phyloP scores from a whole-genome alignment of 257 asterid genomes.

The Oldenlandia corymbosa region DNA sequence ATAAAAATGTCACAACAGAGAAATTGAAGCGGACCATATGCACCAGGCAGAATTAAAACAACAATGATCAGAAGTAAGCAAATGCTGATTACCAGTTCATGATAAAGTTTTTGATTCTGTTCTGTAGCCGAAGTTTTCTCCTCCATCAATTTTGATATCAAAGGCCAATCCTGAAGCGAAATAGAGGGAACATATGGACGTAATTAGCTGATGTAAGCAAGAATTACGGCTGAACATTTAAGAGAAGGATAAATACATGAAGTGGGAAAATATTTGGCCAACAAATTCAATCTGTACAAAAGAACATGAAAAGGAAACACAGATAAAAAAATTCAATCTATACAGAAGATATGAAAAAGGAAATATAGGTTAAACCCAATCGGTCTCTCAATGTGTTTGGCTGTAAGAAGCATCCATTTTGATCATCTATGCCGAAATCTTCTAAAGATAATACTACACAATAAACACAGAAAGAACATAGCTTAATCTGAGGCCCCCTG shows the following conservation, averaged over 20 bases:
- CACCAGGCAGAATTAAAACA: background rate
- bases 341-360: background rate
- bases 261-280: background rate
- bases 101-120: slow-evolving; percentile 53
- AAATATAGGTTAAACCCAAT: background rate
- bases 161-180: slow-evolving; percentile 40
- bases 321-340: background rate
- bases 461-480: background rate
- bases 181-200: slow-evolving; percentile 12
- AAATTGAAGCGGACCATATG: background rate
- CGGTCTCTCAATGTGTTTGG: background rate
- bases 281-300: background rate
- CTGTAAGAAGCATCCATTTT: background rate
- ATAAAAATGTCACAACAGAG: background rate
- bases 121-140: slow-evolving; percentile 56
- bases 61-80: background rate
- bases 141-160: slow-evolving; percentile 52
- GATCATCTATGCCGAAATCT: background rate
- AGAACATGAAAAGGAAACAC: background rate
- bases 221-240: background rate
- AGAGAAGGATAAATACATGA: background rate
- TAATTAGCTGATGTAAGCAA: slow-evolving; percentile 1
- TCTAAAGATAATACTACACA: background rate
- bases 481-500: background rate
- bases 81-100: slow-evolving; percentile 59